Conservation (phyloP, 345 rosid species). For the Excoecaria cochinchinensis region DNA sequence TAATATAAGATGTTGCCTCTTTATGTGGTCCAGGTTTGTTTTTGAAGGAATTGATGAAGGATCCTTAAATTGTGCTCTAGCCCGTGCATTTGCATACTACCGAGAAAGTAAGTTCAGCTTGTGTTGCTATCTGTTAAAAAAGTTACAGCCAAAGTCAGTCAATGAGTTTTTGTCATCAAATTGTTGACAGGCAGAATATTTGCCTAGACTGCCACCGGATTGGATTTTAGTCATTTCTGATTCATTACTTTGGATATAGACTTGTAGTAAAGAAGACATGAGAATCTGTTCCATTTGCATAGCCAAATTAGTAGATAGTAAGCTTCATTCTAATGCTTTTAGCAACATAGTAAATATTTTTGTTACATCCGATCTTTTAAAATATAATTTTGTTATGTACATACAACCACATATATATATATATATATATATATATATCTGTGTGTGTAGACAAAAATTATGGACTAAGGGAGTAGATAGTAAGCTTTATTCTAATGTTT, state of each 20-base stretch:
- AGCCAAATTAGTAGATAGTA: background rate
- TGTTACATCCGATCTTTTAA: background rate
- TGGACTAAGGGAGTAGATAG: no score
- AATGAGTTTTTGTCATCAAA: background rate
- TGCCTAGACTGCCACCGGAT: background rate
- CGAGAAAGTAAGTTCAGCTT: constrained; percentile 39
- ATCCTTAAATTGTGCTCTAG: constrained; percentile 46
- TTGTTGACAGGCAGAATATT: background rate
- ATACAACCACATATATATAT: background rate
- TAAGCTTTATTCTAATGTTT: background rate
- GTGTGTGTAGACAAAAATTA: no score
- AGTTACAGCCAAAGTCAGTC: background rate
- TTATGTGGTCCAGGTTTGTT: constrained; percentile 38
- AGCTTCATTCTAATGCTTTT: background rate
- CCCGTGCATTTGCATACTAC: constrained; percentile 49
- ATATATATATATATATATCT: background rate
- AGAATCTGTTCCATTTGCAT: background rate
- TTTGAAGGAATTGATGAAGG: constrained; percentile 64
- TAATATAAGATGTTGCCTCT: background rate
- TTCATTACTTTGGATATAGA: background rate
- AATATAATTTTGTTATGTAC: background rate
- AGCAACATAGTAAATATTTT: background rate
- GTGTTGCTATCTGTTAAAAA: background rate
- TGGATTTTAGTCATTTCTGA: background rate
- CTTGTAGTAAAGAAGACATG: background rate